Evolutionary conservation across 345 rosid genomes (phyloP), one percentile per base, ranked within the genome.

Genomic region (Eucalyptus dawsonii): DNA sequence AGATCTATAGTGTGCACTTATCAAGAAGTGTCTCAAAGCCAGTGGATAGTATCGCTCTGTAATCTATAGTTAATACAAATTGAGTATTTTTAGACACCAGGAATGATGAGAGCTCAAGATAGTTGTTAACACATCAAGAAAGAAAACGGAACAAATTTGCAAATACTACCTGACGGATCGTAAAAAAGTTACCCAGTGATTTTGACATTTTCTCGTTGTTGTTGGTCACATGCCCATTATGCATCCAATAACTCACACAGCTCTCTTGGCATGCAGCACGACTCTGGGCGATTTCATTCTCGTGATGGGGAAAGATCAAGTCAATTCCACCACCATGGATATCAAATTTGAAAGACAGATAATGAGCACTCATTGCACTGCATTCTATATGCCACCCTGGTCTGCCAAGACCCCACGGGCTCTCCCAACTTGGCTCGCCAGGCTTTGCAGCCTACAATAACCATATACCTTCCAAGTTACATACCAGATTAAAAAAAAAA

Each of bases 311-410:
- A 54, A 86, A 86, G 67, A 86, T 86, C 67, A 86, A 42, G 50
- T 86, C 88, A 50, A 86, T 86, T 53, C 88, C 88, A 86, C 88
- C 88, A 31, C 67, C 88, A 51, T 86, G 88, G n/a, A 86, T 54
- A 86, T 86, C 88, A 51, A 86, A 86, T 42, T 86, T 86, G 47
- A 86, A 86, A 37, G 83, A 37, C 47, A 86, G 88, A 86, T 86
- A 86, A 37, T 86, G 69, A 86, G 88, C 88, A 53, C 88, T 86
- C 88, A 86, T 86, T 86, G 88, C 88, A 8, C 88, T 86, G 67
- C 88, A 86, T 54, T 98, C 99, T 42, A 98, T 98, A 90, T 98
- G 99, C 99, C 99, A 97, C 60, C 99, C 99, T 14, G 98, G 99
- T 90, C 99, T 95, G 88, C 99, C 99, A 83, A 49, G 95, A 90